These are phyloP conservation scores for Thecamonas trahens DNA, from an alignment of 78 protist genomes.

Conservation along the genomic window DNA sequence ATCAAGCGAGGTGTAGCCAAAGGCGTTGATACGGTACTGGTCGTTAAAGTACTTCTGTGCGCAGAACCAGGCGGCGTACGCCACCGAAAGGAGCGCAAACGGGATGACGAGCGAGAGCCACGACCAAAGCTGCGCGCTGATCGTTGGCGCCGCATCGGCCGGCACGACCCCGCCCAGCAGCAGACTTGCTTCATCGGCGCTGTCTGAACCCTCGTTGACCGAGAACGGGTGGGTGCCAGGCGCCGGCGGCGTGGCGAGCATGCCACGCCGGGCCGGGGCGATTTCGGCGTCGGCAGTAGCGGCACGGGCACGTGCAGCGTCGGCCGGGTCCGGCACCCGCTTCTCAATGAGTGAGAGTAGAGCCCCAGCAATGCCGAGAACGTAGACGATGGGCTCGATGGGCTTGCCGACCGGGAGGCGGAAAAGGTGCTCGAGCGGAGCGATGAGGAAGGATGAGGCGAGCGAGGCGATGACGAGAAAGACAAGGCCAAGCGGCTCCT, in stretches of 20 bases:
- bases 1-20: constrained; percentile 58
- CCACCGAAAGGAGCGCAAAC: constrained; percentile 10
- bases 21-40: constrained; percentile 31
- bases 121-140: too few species aligned
- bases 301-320: neutral
- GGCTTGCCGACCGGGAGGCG: constrained; percentile 34
- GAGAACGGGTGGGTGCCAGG: neutral
- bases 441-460: constrained; percentile 40
- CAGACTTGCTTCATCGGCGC: neutral
- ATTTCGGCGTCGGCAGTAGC: neutral
- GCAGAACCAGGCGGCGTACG: constrained; percentile 45
- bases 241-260: neutral
- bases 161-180: too few species aligned
- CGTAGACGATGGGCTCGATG: constrained; percentile 11
- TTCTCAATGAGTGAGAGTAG: constrained; percentile 40
- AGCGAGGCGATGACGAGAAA: constrained; percentile 49
- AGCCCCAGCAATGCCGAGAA: constrained; percentile 52
- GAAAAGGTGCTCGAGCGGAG: constrained; percentile 27
- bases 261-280: neutral
- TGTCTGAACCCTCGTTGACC: neutral
- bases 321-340: too few species aligned
- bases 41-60: constrained; percentile 14
- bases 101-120: too few species aligned
- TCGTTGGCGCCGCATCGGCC: too few species aligned
- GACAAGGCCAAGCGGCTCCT: constrained; percentile 50